Evolutionary conservation across 1,139 yeast genomes (phyloP).

Genomic region (Pichia norvegensis): DNA sequence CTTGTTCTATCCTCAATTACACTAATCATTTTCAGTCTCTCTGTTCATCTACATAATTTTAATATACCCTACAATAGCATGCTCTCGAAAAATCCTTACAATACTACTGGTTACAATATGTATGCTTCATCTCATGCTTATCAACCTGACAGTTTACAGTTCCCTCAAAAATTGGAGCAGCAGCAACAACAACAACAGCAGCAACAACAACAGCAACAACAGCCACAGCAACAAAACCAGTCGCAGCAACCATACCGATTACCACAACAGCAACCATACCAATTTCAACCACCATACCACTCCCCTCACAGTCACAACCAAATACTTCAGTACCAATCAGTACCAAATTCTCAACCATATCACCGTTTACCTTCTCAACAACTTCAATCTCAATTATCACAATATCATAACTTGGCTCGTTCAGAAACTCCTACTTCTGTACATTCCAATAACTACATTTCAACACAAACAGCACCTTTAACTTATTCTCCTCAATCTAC

Average conservation of each 20-base stretch:
- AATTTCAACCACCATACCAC: not conserved
- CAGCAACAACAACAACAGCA: slow-evolving; percentile 3
- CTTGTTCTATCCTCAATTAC: too few relatives aligned
- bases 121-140: not conserved
- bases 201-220: not conserved
- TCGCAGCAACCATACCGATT: not conserved
- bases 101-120: not conserved
- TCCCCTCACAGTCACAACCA: not conserved
- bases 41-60: too few relatives aligned
- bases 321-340: not conserved
- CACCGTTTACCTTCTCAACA: not conserved
- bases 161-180: not conserved
- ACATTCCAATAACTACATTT: not conserved
- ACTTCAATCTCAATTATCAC: not conserved
- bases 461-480: not conserved
- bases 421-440: not conserved
- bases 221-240: not conserved
- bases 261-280: not conserved
- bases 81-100: not conserved
- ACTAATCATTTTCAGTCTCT: too few relatives aligned
- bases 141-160: not conserved
- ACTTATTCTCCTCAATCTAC: not conserved
- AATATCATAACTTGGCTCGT: not conserved
- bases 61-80: too few relatives aligned
- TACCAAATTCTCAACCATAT: not conserved